A percentile compares a stretch with the other conserved stretches of the same genome.
phyloP scores from a whole-genome alignment of 2,329 filamentous ascomycete genomes.

The Penicillium sp. region DNA sequence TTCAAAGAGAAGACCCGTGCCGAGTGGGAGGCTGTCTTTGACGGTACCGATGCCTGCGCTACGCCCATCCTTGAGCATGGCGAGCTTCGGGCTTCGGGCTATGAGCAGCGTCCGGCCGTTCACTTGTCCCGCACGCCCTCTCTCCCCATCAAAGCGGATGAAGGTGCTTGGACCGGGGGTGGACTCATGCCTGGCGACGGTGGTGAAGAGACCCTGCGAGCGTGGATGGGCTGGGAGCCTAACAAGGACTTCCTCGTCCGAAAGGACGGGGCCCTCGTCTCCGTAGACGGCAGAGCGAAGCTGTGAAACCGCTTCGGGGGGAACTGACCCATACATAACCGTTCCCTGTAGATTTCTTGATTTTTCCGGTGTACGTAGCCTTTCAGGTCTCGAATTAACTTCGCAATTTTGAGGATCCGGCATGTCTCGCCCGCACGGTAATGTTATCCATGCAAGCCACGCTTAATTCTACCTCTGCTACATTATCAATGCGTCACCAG shows the following conservation, averaged over 20 bases:
- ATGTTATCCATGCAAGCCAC: not conserved
- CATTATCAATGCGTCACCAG: conserved; percentile 13
- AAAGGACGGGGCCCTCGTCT: conserved; percentile 59
- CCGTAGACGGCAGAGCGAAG: conserved; percentile 40
- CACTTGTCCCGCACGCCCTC: conserved; percentile 66
- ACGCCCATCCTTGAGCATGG: conserved; percentile 77
- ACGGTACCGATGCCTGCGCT: conserved; percentile 87
- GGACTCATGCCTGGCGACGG: conserved; percentile 66
- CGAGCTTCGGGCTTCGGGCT: conserved; percentile 65
- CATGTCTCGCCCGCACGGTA: not conserved
- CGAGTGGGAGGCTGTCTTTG: conserved; percentile 85
- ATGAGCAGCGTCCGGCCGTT: conserved; percentile 46
- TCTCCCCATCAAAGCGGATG: conserved; percentile 55
- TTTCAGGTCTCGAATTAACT: not conserved
- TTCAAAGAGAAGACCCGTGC: conserved; percentile 69
- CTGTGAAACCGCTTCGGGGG: conserved; percentile 17
- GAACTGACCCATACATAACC: not conserved
- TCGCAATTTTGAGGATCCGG: not conserved
- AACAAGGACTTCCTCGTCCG: conserved; percentile 68
- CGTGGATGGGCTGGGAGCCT: conserved; percentile 76
- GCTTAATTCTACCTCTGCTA: conserved; percentile 8
- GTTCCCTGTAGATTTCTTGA: not conserved
- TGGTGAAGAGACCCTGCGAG: conserved; percentile 65
- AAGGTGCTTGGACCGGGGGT: conserved; percentile 66
- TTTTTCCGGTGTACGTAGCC: not conserved